Evolutionary conservation across 495 filamentous ascomycete species (phyloP).

Genomic region (Hapsidospora chrysogenum): DNA sequence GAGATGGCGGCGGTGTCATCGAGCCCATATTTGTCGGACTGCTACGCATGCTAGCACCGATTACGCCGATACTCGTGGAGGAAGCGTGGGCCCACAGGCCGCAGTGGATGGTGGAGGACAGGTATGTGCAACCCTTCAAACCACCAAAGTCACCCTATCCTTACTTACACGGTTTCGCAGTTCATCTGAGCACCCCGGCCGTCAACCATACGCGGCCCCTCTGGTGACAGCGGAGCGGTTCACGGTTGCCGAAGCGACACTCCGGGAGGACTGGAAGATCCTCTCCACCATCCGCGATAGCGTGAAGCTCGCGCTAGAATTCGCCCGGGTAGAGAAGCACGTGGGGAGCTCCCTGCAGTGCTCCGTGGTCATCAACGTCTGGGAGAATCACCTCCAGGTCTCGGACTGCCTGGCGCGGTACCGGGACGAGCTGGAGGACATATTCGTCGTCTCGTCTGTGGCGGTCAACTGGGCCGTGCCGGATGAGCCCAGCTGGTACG

Average conservation of each 20-base stretch:
- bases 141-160: neutral
- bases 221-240: constrained; percentile 17
- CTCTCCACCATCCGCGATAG: constrained; percentile 37
- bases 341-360: constrained; percentile 63
- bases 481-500: constrained; percentile 33
- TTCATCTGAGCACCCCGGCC: constrained; percentile 17
- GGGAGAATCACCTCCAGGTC: constrained; percentile 8
- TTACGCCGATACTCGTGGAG: constrained; percentile 72
- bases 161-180: no score
- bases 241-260: constrained; percentile 8
- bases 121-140: constrained; percentile 6
- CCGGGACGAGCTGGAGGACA: constrained; percentile 43
- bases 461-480: constrained; percentile 19
- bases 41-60: constrained; percentile 58
- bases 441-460: constrained; percentile 67
- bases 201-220: constrained; percentile 23
- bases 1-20: constrained; percentile 47
- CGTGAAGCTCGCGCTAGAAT: constrained; percentile 56
- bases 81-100: constrained; percentile 75
- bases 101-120: constrained; percentile 35
- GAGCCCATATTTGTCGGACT: constrained; percentile 53
- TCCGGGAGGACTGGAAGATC: constrained; percentile 36
- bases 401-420: constrained; percentile 31
- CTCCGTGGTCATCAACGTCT: constrained; percentile 35
- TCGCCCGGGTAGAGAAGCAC: constrained; percentile 42